These are phyloP conservation scores for Spergularia marina DNA, from an alignment of 148 eudicot genomes.

Conservation along the genomic window DNA sequence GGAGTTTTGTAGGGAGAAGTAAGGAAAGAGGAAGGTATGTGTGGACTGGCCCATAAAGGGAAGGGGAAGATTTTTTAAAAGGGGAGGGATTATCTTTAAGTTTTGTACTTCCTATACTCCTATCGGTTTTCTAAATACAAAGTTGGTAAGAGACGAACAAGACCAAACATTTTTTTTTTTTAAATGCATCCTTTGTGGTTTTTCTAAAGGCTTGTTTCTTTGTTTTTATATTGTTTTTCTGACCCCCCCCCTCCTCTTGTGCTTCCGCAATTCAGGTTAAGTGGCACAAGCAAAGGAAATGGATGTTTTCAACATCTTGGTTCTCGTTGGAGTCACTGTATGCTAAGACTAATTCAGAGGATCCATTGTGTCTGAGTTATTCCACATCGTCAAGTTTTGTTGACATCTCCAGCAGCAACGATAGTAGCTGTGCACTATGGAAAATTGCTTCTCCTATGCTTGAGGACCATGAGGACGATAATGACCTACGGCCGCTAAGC, in stretches of 20 bases:
- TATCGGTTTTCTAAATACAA: too few relatives aligned
- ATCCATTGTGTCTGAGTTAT: conserved; percentile 62
- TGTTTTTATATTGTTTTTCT: neutral
- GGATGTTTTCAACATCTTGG: conserved; percentile 57
- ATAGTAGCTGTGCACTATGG: conserved; percentile 72
- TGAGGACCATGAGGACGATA: conserved; percentile 55
- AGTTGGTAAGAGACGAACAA: too few relatives aligned
- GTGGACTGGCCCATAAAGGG: too few relatives aligned
- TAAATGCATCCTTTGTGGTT: too few relatives aligned
- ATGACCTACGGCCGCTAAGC: conserved; percentile 44
- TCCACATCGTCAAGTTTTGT: conserved; percentile 66
- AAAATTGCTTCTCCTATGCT: conserved; percentile 42
- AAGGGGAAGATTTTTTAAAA: too few relatives aligned
- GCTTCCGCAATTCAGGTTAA: conserved; percentile 53
- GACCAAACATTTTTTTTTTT: too few relatives aligned
- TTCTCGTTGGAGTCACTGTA: conserved; percentile 72
- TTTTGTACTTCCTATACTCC: too few relatives aligned
- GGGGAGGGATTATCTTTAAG: too few relatives aligned
- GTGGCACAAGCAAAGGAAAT: conserved; percentile 64
- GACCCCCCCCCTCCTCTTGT: neutral
- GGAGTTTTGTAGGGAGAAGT: too few relatives aligned
- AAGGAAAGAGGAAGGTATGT: too few relatives aligned
- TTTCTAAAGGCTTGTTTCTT: neutral
- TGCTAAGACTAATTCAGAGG: conserved; percentile 77
- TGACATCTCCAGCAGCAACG: conserved; percentile 62